Evolutionary conservation across 495 filamentous ascomycete genomes (phyloP).

Genomic region (Penicillium maclennaniae): DNA sequence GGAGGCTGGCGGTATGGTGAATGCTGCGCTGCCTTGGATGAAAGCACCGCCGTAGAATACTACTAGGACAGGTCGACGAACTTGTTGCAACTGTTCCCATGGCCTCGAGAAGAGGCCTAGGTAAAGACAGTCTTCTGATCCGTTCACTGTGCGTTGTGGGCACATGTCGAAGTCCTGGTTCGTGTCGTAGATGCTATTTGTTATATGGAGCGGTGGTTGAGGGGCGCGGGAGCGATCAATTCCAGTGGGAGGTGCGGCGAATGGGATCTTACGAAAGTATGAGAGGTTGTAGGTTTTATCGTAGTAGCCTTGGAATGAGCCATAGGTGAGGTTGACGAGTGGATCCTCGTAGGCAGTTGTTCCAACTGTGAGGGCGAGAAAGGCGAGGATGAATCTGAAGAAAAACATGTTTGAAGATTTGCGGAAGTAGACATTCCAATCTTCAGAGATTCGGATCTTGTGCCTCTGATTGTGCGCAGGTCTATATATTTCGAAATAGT

Average conservation of each 20-base stretch:
- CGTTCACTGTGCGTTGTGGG: slow-evolving; percentile 54
- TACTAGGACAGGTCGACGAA: slow-evolving; percentile 53
- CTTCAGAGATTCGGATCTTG: no score
- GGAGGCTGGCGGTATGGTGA: slow-evolving; percentile 50
- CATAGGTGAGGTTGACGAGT: slow-evolving; percentile 47
- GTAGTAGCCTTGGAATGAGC: slow-evolving; percentile 56
- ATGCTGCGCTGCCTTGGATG: slow-evolving; percentile 53
- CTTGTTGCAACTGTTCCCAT: slow-evolving; percentile 34
- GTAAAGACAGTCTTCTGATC: slow-evolving; percentile 61
- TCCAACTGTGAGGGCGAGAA: slow-evolving; percentile 8
- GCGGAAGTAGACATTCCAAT: neutral
- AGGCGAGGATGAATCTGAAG: neutral
- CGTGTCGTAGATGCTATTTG: slow-evolving; percentile 52
- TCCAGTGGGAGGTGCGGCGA: slow-evolving; percentile 53
- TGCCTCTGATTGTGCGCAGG: neutral
- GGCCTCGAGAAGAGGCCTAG: slow-evolving; percentile 56
- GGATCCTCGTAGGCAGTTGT: slow-evolving; percentile 23
- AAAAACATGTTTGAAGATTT: neutral
- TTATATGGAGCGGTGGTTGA: slow-evolving; percentile 45
- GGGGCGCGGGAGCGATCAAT: slow-evolving; percentile 54
- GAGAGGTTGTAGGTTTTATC: slow-evolving; percentile 46
- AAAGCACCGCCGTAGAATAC: slow-evolving; percentile 62
- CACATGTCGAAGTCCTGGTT: slow-evolving; percentile 55
- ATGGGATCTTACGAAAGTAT: slow-evolving; percentile 57
- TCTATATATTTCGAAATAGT: slow-evolving; percentile 10